Conservation (phyloP, 805 yeast species). For the Wickerhamiella hasegawae region DNA sequence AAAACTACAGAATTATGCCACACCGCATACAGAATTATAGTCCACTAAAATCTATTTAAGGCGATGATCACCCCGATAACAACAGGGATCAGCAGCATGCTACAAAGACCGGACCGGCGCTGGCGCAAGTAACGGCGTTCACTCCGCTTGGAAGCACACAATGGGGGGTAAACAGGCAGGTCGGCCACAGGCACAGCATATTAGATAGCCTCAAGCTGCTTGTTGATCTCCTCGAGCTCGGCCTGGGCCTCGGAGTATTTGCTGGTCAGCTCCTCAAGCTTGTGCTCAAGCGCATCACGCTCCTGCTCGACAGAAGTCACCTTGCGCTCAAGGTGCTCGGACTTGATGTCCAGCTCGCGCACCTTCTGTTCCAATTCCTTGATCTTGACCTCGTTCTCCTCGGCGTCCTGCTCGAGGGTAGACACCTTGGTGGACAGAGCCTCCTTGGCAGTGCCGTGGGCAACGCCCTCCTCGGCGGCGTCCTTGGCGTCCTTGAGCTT, state of each 20-base stretch:
- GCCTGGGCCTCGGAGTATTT: conserved; percentile 74
- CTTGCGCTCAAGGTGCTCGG: conserved; percentile 90
- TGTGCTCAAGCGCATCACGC: conserved; percentile 79
- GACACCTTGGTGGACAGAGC: conserved; percentile 79
- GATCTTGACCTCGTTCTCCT: conserved; percentile 76
- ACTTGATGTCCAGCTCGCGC: conserved; percentile 89
- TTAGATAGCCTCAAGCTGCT: conserved; percentile 65
- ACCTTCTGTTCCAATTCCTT: conserved; percentile 86
- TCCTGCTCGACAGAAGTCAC: conserved; percentile 84
- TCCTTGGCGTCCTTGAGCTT: conserved; percentile 64
- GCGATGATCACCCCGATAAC: too few species aligned
- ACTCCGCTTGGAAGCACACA: too few species aligned
- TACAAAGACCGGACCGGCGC: too few species aligned
- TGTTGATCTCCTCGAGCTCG: conserved; percentile 92
- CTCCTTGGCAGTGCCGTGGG: conserved; percentile 78
- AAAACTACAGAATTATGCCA: too few species aligned
- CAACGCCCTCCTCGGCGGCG: conserved; percentile 79
- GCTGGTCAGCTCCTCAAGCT: conserved; percentile 71
- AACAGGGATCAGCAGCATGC: too few species aligned
- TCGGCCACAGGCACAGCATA: too few species aligned
- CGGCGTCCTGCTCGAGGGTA: conserved; percentile 79
- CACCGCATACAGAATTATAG: too few species aligned
- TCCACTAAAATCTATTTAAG: too few species aligned
- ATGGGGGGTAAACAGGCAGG: too few species aligned
- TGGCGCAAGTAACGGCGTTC: too few species aligned